Conservation (phyloP, 2,329 filamentous ascomycete genomes). For the Ascochyta clinopodiicola region DNA sequence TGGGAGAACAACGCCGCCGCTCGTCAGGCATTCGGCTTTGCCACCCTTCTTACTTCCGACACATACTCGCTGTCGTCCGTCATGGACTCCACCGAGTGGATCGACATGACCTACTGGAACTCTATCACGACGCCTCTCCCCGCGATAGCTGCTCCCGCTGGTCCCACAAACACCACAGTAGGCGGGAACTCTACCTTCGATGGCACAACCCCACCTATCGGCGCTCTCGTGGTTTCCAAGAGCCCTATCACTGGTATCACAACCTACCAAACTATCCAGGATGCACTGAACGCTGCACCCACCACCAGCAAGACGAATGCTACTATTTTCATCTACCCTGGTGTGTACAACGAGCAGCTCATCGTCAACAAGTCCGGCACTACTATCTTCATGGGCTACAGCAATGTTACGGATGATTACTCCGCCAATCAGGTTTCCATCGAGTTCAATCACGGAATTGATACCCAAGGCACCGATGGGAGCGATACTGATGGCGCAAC, state of each 20-base stretch:
- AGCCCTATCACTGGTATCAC: constrained; percentile 43
- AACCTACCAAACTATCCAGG: constrained; percentile 48
- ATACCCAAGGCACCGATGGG: constrained; percentile 44
- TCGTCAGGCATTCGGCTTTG: constrained; percentile 43
- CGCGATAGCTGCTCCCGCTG: constrained; percentile 17
- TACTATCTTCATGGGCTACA: constrained; percentile 52
- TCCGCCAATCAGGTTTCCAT: constrained; percentile 48
- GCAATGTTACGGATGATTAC: constrained; percentile 46
- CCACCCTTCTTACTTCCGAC: constrained; percentile 48
- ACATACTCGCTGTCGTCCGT: constrained; percentile 41
- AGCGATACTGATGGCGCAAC: constrained; percentile 50
- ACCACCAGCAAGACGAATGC: constrained; percentile 46
- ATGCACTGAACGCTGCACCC: constrained; percentile 45
- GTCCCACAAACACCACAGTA: constrained; percentile 33
- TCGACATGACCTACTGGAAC: constrained; percentile 50
- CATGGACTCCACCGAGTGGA: constrained; percentile 49
- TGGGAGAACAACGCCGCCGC: constrained; percentile 48
- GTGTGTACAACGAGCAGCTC: constrained; percentile 50
- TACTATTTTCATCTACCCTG: constrained; percentile 52
- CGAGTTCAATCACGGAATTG: constrained; percentile 44
- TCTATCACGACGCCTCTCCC: constrained; percentile 46
- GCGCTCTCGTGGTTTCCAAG: constrained; percentile 51
- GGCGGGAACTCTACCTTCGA: constrained; percentile 35
- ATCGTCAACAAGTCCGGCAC: constrained; percentile 48
- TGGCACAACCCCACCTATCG: constrained; percentile 43